Conservation (phyloP, 345 rosid species). For the Citropsis articulata region DNA sequence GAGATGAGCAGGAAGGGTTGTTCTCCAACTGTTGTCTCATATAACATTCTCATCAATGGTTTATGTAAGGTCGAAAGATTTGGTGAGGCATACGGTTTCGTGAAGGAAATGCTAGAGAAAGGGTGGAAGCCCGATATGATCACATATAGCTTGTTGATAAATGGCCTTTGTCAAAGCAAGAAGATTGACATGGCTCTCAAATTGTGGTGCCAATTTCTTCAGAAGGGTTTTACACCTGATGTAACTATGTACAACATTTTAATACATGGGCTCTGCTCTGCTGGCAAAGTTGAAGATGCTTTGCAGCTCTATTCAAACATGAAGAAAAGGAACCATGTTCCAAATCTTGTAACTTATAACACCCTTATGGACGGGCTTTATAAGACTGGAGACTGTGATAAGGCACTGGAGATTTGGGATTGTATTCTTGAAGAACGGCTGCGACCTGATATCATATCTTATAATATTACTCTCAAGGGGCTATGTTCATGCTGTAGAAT, state of each 20-base stretch:
- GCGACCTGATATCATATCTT: constrained; percentile 75
- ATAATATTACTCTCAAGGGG: constrained; percentile 70
- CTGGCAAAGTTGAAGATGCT: constrained; percentile 68
- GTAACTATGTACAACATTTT: constrained; percentile 71
- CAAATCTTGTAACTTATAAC: constrained; percentile 82
- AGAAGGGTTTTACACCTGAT: constrained; percentile 62
- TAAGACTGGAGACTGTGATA: constrained; percentile 51
- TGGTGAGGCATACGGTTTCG: constrained; percentile 53
- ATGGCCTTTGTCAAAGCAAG: constrained; percentile 68
- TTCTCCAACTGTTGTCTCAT: constrained; percentile 56
- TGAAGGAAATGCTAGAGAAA: constrained; percentile 79
- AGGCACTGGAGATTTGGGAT: constrained; percentile 66
- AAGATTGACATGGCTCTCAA: constrained; percentile 63
- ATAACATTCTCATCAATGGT: constrained; percentile 69
- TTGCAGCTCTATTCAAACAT: constrained; percentile 52
- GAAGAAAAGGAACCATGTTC: constrained; percentile 46
- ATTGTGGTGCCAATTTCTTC: constrained; percentile 62
- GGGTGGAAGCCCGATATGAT: constrained; percentile 67
- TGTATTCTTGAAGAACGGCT: constrained; percentile 49
- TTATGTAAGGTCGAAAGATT: constrained; percentile 73
- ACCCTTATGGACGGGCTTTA: constrained; percentile 85
- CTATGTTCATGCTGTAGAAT: constrained; percentile 67
- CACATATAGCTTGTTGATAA: constrained; percentile 72
- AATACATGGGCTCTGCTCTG: constrained; percentile 80
- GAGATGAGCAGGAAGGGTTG: constrained; percentile 51